Evolutionary conservation across 768 basidiomycete species (phyloP).

Genomic region (Mycena rosella): DNA sequence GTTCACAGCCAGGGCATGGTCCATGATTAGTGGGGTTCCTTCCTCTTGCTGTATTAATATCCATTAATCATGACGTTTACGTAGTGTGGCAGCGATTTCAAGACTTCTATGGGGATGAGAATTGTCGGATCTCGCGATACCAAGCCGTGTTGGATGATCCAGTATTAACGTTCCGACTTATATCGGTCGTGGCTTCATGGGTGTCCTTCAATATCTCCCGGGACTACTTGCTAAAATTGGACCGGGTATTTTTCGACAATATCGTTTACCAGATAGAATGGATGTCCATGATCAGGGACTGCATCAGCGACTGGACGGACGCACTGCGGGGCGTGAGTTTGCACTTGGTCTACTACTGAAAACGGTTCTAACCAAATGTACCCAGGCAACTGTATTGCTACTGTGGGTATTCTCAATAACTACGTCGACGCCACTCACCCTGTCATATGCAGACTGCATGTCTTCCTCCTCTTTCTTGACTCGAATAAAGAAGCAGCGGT

Average conservation of each 20-base stretch:
- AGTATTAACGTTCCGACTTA: neutral
- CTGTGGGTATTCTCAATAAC: neutral
- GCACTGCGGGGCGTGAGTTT: slow-evolving; percentile 8
- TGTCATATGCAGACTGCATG: neutral
- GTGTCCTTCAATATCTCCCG: neutral
- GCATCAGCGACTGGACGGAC: slow-evolving; percentile 62
- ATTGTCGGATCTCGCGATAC: slow-evolving; percentile 33
- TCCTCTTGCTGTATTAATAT: too few species aligned
- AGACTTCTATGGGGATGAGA: slow-evolving; percentile 36
- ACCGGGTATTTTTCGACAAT: slow-evolving; percentile 64
- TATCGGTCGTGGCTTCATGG: neutral
- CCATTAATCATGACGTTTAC: too few species aligned
- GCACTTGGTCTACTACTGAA: too few species aligned
- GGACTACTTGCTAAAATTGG: slow-evolving; percentile 42
- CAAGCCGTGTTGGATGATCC: slow-evolving; percentile 45
- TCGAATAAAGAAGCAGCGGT: neutral
- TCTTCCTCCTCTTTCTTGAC: neutral
- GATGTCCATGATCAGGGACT: slow-evolving; percentile 57
- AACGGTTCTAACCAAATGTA: too few species aligned
- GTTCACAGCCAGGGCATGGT: slow-evolving; percentile 61
- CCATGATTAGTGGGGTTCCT: slow-evolving; percentile 54
- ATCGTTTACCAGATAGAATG: slow-evolving; percentile 66
- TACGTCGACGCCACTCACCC: too few species aligned
- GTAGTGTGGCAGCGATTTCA: too few species aligned
- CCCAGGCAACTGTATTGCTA: too few species aligned